A percentile compares a stretch with the other conserved stretches of the same genome.
These are phyloP conservation scores for Boletus reticulatus DNA, from an alignment of 768 basidiomycete species.

Conservation along the genomic window DNA sequence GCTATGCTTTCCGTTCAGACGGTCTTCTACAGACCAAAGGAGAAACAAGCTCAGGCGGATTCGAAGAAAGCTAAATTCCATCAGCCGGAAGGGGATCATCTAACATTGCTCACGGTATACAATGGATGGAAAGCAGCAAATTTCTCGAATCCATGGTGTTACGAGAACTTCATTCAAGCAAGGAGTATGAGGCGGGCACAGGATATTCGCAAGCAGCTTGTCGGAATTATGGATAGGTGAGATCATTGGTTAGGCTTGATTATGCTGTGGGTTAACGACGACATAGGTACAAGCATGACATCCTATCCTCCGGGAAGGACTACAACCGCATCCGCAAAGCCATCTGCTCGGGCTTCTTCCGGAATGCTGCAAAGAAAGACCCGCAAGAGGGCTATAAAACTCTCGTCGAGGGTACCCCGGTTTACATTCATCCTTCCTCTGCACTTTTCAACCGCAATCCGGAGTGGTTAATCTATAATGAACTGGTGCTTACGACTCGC, in stretches of 20 bases:
- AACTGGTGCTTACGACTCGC: conserved; percentile 93
- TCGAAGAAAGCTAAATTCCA: conserved; percentile 99
- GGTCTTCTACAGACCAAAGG: conserved; percentile 98
- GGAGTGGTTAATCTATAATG: conserved; percentile 96
- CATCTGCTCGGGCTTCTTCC: conserved; percentile 97
- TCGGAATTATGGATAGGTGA: conserved; percentile 98
- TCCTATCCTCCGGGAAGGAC: conserved; percentile 88
- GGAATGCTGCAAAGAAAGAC: conserved; percentile 98
- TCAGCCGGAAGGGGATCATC: conserved; percentile 96
- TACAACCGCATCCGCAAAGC: conserved; percentile 92
- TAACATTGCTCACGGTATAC: conserved; percentile 91
- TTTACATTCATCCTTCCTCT: conserved; percentile 97
- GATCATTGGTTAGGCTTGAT: conserved; percentile 20
- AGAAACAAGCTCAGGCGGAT: conserved; percentile 98
- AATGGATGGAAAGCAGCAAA: conserved; percentile 98
- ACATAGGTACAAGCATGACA: conserved; percentile 91
- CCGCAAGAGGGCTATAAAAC: conserved; percentile 99
- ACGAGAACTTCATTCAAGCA: conserved; percentile 98
- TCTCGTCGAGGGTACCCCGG: conserved; percentile 95
- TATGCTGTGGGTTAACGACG: conserved; percentile 2
- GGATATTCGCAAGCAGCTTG: conserved; percentile 94
- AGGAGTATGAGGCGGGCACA: conserved; percentile 96
- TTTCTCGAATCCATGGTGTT: conserved; percentile 99
- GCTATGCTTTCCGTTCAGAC: conserved; percentile 97
- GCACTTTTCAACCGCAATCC: conserved; percentile 96